phyloP scores from a whole-genome alignment of 2,329 filamentous ascomycete genomes.

The Plenodomus biglobosus region DNA sequence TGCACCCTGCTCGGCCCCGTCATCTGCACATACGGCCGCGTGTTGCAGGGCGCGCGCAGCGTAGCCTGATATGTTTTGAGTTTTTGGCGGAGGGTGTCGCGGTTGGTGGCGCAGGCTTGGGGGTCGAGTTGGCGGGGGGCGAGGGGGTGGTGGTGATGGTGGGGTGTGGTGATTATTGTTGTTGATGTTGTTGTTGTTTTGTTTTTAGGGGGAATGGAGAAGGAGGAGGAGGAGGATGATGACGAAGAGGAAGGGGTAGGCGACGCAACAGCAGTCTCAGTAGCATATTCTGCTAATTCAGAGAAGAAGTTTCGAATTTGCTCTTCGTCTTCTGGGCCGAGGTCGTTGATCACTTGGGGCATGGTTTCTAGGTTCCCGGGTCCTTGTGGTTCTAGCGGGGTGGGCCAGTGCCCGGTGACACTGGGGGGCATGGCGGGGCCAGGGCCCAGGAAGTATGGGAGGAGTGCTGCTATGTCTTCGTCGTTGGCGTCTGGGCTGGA shows the following conservation, averaged over 20 bases:
- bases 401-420: slow-evolving; percentile 11
- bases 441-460: slow-evolving; percentile 19
- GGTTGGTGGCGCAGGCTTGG: background rate
- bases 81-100: background rate
- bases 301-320: slow-evolving; percentile 7
- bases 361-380: slow-evolving; percentile 7
- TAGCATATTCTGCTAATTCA: background rate
- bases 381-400: background rate
- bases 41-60: background rate
- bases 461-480: slow-evolving; percentile 6
- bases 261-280: too few relatives aligned
- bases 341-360: slow-evolving; percentile 7
- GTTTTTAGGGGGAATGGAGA: background rate
- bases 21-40: background rate
- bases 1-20: background rate
- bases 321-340: slow-evolving; percentile 1
- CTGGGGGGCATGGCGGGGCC: slow-evolving; percentile 20
- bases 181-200: too few relatives aligned
- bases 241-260: background rate
- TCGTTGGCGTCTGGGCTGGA: background rate
- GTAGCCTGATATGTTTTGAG: background rate
- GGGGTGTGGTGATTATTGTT: background rate
- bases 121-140: background rate
- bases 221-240: background rate
- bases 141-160: background rate